Percentiles rank a stretch among this genome's conserved stretches.
Evolutionary conservation across 1,139 yeast species (phyloP).

Genomic region (Waltiozyma sp.): DNA sequence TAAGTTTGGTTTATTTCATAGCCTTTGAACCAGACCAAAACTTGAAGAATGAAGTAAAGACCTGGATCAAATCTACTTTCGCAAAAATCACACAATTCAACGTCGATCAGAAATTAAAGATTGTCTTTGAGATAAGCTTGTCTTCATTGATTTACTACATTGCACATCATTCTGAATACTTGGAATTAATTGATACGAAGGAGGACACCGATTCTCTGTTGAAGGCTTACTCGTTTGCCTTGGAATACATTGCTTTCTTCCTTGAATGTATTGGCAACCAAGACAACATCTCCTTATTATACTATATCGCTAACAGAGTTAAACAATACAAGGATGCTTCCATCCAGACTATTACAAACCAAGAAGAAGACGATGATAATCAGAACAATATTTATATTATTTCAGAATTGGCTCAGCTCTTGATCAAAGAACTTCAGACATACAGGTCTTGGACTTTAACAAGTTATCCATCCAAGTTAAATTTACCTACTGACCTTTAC

Average conservation of each 20-base stretch:
- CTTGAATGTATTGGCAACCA: slow-evolving; percentile 50
- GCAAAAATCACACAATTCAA: slow-evolving; percentile 22
- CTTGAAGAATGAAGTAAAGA: slow-evolving; percentile 39
- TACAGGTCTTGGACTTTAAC: slow-evolving; percentile 56
- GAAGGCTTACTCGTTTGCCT: slow-evolving; percentile 39
- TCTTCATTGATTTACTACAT: slow-evolving; percentile 60
- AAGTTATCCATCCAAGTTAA: slow-evolving; percentile 74
- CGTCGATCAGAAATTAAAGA: slow-evolving; percentile 24
- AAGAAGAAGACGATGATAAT: slow-evolving; percentile 22
- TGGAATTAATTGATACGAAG: slow-evolving; percentile 28
- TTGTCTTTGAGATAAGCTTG: slow-evolving; percentile 51
- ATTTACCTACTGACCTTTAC: slow-evolving; percentile 56
- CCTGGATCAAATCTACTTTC: slow-evolving; percentile 66
- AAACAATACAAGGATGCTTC: slow-evolving; percentile 66
- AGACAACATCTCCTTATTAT: slow-evolving; percentile 62
- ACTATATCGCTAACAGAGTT: slow-evolving; percentile 67
- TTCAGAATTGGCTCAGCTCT: slow-evolving; percentile 64
- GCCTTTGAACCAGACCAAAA: slow-evolving; percentile 61
- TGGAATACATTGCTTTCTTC: slow-evolving; percentile 49
- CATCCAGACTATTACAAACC: slow-evolving; percentile 26
- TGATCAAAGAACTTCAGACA: slow-evolving; percentile 49
- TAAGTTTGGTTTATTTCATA: slow-evolving; percentile 58
- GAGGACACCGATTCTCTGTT: slow-evolving; percentile 18
- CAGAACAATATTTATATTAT: slow-evolving; percentile 43
- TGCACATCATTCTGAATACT: slow-evolving; percentile 65